Conservation (phyloP, 352 stramenopile species). For the Globisporangium solare region DNA sequence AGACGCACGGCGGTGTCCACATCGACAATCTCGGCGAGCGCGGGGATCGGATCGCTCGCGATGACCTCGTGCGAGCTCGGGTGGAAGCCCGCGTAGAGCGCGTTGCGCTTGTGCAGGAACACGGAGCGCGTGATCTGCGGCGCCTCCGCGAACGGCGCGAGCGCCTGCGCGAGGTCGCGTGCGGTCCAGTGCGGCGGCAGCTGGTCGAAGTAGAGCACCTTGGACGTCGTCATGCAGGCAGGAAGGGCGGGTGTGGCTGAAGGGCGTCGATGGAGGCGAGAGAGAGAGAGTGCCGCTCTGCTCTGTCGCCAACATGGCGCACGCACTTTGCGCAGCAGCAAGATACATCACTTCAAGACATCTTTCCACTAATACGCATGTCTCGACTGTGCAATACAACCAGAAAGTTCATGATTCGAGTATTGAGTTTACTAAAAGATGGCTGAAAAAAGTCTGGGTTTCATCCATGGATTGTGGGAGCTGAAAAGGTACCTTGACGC, state of each 20-base stretch:
- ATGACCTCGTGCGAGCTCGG: slow-evolving; percentile 26
- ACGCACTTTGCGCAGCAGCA: too few species aligned
- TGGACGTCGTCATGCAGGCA: slow-evolving; percentile 24
- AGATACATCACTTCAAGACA: too few species aligned
- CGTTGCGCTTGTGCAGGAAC: slow-evolving; percentile 49
- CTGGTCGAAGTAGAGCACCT: slow-evolving; percentile 49
- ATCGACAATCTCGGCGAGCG: slow-evolving; percentile 37
- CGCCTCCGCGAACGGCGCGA: slow-evolving; percentile 19
- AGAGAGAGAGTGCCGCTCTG: neutral
- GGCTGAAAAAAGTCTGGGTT: too few species aligned
- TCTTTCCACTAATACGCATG: too few species aligned
- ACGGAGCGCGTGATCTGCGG: slow-evolving; percentile 30
- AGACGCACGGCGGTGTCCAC: slow-evolving; percentile 25
- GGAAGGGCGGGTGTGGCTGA: neutral
- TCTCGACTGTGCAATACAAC: too few species aligned
- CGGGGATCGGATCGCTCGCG: slow-evolving; percentile 32
- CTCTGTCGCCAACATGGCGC: slow-evolving; percentile 1
- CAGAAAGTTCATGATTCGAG: too few species aligned
- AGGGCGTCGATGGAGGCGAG: neutral
- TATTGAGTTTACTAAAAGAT: neutral
- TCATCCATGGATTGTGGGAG: neutral
- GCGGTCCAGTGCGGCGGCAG: slow-evolving; percentile 47
- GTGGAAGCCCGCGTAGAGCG: slow-evolving; percentile 40
- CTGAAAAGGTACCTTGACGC: neutral
- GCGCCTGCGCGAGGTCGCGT: slow-evolving; percentile 21